These are phyloP conservation scores for Neurospora pannonica DNA, from an alignment of 495 filamentous ascomycete genomes.

Conservation along the genomic window DNA sequence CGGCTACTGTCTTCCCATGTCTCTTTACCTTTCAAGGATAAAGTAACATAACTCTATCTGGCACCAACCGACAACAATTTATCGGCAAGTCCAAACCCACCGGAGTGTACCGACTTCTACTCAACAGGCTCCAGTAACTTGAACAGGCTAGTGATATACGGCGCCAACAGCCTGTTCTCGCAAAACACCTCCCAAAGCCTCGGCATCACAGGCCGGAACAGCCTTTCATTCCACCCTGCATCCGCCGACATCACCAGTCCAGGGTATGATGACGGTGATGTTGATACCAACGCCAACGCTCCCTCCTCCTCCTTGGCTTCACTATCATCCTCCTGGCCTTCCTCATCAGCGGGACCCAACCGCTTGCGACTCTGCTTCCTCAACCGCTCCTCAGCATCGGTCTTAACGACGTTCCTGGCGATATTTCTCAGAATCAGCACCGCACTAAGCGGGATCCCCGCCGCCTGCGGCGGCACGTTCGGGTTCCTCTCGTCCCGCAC, in stretches of 20 bases:
- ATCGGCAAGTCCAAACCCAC: not conserved
- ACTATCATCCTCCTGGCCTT: slow-evolving; percentile 16
- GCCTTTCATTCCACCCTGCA: slow-evolving; percentile 37
- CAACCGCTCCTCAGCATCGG: slow-evolving; percentile 42
- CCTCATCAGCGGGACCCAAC: not conserved
- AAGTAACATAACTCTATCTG: not conserved
- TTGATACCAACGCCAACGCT: not conserved
- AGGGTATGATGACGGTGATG: not conserved
- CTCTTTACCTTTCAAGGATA: not conserved
- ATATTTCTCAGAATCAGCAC: slow-evolving; percentile 84
- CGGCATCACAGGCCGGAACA: slow-evolving; percentile 42
- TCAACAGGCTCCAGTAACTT: slow-evolving; percentile 14
- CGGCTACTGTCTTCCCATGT: not conserved
- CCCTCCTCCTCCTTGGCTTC: slow-evolving; percentile 31
- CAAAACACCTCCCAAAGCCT: slow-evolving; percentile 44
- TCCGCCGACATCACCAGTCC: slow-evolving; percentile 5
- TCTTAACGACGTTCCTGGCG: slow-evolving; percentile 61
- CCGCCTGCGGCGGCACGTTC: slow-evolving; percentile 49
- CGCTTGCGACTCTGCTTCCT: slow-evolving; percentile 34
- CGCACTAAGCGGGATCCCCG: slow-evolving; percentile 76
- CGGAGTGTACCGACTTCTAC: not conserved
- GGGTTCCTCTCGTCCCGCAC: slow-evolving; percentile 61
- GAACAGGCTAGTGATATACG: slow-evolving; percentile 18
- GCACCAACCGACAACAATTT: not conserved
- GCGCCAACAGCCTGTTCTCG: slow-evolving; percentile 40